These are phyloP conservation scores for Candida freyschussii DNA, from an alignment of 1,139 yeast genomes.

Conservation along the genomic window DNA sequence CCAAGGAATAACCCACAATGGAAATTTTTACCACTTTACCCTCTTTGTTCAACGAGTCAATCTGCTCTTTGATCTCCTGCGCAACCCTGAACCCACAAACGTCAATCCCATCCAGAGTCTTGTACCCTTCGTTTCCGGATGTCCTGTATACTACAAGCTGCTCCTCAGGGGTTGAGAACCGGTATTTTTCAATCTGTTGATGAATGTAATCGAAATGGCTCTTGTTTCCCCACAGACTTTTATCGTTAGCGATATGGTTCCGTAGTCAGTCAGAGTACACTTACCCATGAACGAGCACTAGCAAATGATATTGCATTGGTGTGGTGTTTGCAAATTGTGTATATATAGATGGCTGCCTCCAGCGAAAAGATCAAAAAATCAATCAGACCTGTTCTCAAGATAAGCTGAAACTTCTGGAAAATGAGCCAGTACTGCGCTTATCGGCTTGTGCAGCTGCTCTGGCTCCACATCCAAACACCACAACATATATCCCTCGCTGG, in stretches of 20 bases:
- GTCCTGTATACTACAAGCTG: conserved; percentile 51
- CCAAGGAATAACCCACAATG: conserved; percentile 75
- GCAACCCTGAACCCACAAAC: conserved; percentile 76
- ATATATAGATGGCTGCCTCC: too few relatives aligned
- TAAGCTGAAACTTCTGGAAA: too few relatives aligned
- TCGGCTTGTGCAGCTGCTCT: too few relatives aligned
- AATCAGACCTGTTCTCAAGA: too few relatives aligned
- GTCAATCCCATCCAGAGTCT: conserved; percentile 83
- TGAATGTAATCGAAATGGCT: conserved; percentile 60
- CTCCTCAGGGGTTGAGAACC: conserved; percentile 7
- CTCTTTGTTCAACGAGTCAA: conserved; percentile 31
- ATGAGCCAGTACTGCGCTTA: too few relatives aligned
- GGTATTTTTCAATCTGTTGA: conserved; percentile 21
- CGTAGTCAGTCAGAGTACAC: conserved; percentile 22
- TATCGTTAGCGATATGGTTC: conserved; percentile 1
- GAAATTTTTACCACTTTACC: conserved; percentile 50
- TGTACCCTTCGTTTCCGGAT: conserved; percentile 56
- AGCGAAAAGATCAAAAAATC: too few relatives aligned
- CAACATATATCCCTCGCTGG: neutral
- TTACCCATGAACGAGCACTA: conserved; percentile 72
- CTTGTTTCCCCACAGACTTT: conserved; percentile 69
- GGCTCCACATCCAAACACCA: conserved; percentile 1
- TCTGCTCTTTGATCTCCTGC: conserved; percentile 53
- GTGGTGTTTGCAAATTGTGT: too few relatives aligned
- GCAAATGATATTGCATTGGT: conserved; percentile 45